Evolutionary conservation across 164 flowering plant species (phyloP).

Genomic region (Nymphaea colorata): DNA sequence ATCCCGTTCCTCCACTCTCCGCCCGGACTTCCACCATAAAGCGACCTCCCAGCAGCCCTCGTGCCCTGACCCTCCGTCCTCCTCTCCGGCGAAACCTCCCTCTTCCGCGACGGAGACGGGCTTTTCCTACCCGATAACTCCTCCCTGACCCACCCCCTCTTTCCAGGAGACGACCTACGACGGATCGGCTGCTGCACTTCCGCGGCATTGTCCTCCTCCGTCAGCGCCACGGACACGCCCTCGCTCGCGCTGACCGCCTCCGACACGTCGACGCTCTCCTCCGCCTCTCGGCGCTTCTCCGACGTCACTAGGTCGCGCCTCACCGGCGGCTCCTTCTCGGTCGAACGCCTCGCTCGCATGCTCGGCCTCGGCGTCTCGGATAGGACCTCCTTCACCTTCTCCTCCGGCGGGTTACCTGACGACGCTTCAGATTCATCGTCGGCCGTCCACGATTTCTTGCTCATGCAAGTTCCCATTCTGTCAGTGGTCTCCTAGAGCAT

Average conservation of each 20-base stretch:
- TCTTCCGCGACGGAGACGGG: constrained; percentile 10
- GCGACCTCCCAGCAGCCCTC: constrained; percentile 9
- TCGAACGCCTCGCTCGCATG: neutral
- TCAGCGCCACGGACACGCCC: neutral
- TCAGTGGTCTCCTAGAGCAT: neutral
- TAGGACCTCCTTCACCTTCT: neutral
- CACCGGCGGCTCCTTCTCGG: neutral
- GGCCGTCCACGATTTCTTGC: neutral
- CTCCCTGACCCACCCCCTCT: constrained; percentile 10
- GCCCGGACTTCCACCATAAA: neutral
- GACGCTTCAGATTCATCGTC: neutral
- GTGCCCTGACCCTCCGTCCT: constrained; percentile 31
- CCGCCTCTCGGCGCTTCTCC: neutral
- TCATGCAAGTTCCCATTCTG: neutral
- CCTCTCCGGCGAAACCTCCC: constrained; percentile 26
- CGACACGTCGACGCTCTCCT: neutral
- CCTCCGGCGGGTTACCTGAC: neutral
- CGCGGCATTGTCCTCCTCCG: neutral
- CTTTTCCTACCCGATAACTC: constrained; percentile 20
- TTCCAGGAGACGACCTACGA: neutral
- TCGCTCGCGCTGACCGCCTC: neutral
- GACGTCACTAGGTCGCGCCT: neutral
- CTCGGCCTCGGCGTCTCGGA: neutral
- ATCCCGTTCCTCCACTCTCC: neutral
- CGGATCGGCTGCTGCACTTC: neutral